These are phyloP conservation scores for Trypanosoma platydactyli DNA, from an alignment of 208 protist species.

Conservation along the genomic window DNA sequence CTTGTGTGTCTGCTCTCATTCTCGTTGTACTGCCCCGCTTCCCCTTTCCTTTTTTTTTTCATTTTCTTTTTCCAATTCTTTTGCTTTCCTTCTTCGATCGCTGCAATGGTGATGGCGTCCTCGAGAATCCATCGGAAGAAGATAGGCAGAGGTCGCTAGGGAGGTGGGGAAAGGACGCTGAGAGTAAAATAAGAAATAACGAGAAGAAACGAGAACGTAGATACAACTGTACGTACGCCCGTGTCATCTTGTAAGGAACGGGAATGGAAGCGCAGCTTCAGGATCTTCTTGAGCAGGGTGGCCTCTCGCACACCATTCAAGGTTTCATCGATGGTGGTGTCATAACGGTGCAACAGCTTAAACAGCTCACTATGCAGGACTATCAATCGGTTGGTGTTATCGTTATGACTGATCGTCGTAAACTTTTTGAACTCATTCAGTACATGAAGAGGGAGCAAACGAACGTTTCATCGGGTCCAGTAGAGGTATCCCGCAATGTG, in stretches of 20 bases:
- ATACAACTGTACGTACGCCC: neutral
- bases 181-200: neutral
- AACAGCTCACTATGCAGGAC: conserved; percentile 90
- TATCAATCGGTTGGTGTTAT: conserved; percentile 90
- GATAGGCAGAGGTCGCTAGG: no score
- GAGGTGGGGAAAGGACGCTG: neutral
- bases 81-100: neutral
- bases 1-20: conserved; percentile 11
- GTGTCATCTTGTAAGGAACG: neutral
- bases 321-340: conserved; percentile 79
- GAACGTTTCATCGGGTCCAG: conserved; percentile 7
- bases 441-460: conserved; percentile 80
- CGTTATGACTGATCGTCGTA: conserved; percentile 89
- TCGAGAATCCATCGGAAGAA: no score
- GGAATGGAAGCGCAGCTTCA: conserved; percentile 80
- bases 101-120: no score
- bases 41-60: conserved; percentile 16
- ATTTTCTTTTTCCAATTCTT: conserved; percentile 13
- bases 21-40: conserved; percentile 2
- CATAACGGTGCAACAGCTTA: conserved; percentile 73
- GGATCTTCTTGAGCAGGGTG: conserved; percentile 75
- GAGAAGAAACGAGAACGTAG: neutral
- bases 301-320: conserved; percentile 76
- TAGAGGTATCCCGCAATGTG: conserved; percentile 17
- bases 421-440: conserved; percentile 93